Percentiles rank a stretch among this genome's conserved stretches.
Conservation (phyloP, 2,329 filamentous ascomycete species). For the Aquanectria penicillioides region DNA sequence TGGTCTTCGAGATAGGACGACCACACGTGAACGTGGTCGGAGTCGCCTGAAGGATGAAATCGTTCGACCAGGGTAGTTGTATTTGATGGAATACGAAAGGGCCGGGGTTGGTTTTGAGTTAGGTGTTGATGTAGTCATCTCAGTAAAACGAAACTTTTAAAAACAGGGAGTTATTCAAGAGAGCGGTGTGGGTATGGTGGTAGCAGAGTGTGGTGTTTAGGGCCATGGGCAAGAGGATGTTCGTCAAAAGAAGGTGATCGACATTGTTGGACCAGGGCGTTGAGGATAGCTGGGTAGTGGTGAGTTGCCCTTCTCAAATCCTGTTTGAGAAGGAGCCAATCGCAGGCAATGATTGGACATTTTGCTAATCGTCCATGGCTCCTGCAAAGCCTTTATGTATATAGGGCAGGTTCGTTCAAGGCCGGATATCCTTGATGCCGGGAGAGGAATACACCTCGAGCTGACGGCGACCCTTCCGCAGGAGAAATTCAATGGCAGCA, state of each 20-base stretch:
- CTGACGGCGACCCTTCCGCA: slow-evolving; percentile 84
- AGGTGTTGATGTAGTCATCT: slow-evolving; percentile 45
- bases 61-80: slow-evolving; percentile 17
- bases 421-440: slow-evolving; percentile 79
- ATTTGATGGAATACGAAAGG: slow-evolving; percentile 28
- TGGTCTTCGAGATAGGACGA: slow-evolving; percentile 40
- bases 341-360: neutral
- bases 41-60: slow-evolving; percentile 31
- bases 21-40: slow-evolving; percentile 40
- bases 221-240: neutral
- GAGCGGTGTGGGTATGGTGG: slow-evolving; percentile 1
- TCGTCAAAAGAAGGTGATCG: neutral
- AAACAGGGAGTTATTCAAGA: slow-evolving; percentile 38
- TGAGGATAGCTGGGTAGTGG: neutral
- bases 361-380: neutral
- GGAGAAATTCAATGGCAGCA: slow-evolving; percentile 82
- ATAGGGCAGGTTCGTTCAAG: too few species aligned
- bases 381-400: slow-evolving; percentile 12
- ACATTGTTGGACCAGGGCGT: neutral
- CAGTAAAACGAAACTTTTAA: slow-evolving; percentile 23
- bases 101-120: slow-evolving; percentile 37
- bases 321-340: neutral
- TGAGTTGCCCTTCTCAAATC: neutral
- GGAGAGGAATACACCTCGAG: slow-evolving; percentile 84
- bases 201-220: slow-evolving; percentile 3